Evolutionary conservation across 352 stramenopile species (phyloP), one percentile per base, ranked within the genome.

Genomic region (Phytopythium chamaehyphon): DNA sequence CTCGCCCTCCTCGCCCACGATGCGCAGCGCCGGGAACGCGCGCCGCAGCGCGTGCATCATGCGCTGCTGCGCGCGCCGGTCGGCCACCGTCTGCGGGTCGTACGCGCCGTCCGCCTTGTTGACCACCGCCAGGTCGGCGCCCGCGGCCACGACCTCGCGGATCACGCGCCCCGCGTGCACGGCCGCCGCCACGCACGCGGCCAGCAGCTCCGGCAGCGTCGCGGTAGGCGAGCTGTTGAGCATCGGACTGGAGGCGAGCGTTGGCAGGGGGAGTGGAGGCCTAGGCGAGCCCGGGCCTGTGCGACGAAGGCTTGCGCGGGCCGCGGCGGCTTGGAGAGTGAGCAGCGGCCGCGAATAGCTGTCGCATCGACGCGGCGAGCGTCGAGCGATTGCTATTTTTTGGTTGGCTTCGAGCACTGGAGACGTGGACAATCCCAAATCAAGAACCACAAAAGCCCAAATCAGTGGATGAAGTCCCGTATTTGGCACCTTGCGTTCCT

Each of bases 81-180:
- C 81, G 2, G 81, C 81, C 24, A 89, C 59, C 55, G 81, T 91
- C 66, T 91, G 81, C 50, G 81, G 81, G 54, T 91, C 81, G 62
- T 86, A 91, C 42, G 71, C 67, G 50, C 70, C 71, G 47, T 82
- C 80, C 39, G 77, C 70, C 59, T 91, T 91, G 71, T 87, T 91
- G 61, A 91, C 75, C 48, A 88, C 62, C 18, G 69, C 69, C 28
- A 91, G 72, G 33, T 80, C 70, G 24, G 66, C 59, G 37, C 73
- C 70, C 24, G 73, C 55, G 8, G 58, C 54, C 36, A 88, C 77
- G 42, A 89, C 81, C 28, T 86, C 71, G 47, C 77, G 81, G 57
- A 91, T 88, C 3, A 89, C 80, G 40, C 69, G 58, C 36, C 80
- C 80, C 15, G 77, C 80, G 47, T 70, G 64, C 31, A 63, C 63